Percentiles rank a stretch among this genome's conserved stretches.
These are phyloP conservation scores for Pythium grandisporangium DNA, from an alignment of 352 stramenopile species.

Conservation along the genomic window DNA sequence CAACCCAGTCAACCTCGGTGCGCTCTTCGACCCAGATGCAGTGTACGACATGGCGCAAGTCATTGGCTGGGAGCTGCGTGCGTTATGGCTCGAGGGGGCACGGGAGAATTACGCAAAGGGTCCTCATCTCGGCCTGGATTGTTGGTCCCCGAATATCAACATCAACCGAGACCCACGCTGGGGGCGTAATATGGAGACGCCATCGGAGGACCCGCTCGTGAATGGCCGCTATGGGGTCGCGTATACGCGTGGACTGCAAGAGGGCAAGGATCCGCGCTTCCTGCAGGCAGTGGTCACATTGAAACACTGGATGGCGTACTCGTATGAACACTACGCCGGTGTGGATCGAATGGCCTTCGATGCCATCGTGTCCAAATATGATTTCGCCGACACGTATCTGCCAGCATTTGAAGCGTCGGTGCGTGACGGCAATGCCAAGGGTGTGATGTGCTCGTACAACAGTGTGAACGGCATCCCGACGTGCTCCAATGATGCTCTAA, in stretches of 20 bases:
- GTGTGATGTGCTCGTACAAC: conserved; percentile 97
- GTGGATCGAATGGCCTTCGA: conserved; percentile 84
- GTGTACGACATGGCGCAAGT: conserved; percentile 81
- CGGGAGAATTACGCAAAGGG: conserved; percentile 52
- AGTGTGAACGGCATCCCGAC: conserved; percentile 90
- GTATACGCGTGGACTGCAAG: conserved; percentile 87
- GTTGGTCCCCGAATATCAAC: conserved; percentile 94
- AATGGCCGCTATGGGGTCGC: conserved; percentile 85
- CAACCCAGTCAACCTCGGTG: conserved; percentile 82
- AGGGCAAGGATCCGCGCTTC: conserved; percentile 52
- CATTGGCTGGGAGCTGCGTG: conserved; percentile 78
- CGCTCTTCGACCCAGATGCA: conserved; percentile 78
- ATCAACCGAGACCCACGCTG: conserved; percentile 92
- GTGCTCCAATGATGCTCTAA: conserved; percentile 84
- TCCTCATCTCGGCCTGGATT: conserved; percentile 83
- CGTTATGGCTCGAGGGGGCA: conserved; percentile 69
- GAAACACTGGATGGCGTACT: conserved; percentile 94
- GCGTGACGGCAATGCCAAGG: conserved; percentile 59
- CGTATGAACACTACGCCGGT: conserved; percentile 64
- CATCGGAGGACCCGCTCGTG: conserved; percentile 91
- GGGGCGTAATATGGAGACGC: conserved; percentile 91
- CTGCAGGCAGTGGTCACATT: conserved; percentile 85
- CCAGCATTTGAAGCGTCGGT: conserved; percentile 80
- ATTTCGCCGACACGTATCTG: conserved; percentile 92
- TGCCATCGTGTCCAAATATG: conserved; percentile 81